Evolutionary conservation across 352 stramenopile genomes (phyloP), one percentile per base, ranked within the genome.

Genomic region (Phytophthora rubi): DNA sequence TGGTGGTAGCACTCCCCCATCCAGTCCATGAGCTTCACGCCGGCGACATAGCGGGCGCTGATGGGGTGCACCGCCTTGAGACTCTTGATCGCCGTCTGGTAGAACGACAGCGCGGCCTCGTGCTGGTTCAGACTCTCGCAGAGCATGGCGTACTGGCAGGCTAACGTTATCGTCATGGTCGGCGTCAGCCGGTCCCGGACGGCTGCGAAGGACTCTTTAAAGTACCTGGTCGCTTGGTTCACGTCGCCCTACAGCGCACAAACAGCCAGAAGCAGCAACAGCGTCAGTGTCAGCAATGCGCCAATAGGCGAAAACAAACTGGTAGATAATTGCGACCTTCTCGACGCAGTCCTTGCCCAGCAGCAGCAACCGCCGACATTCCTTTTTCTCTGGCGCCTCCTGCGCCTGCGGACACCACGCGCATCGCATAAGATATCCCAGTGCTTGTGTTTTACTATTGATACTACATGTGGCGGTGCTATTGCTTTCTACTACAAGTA

Each of bases 21-120:
- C 7, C 21, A 5, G 55, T 63, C 62, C 53, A 69, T 49, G 45
- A 69, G n/a, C 13, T 4, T 32, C 12, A 69, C 16, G 26, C 62
- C 53, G 5, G 18, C 49, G 13, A 52, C 15, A 15, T 48, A 58
- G 15, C 59, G 59, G 9, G 1, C 2, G 9, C 49, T 59, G 33
- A 66, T 42, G 18, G 59, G 48, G 6, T 48, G 26, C 32, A 69
- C 44, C 32, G 26, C 44, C 45, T 69, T 63, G 26, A 63, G 16
- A 18, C n/a, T 62, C 62, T 63, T 63, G 8, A 63, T 45, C 16
- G 62, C 62, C 45, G 53, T 63, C 35, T 53, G 53, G 45, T 69
- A 69, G 45, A 47, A 69, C 7, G 15, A 35, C 21, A 59, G 32
- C 16, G 59, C 59, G 6, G 59, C 49, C 39, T 56, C 59, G n/a